These are phyloP conservation scores for Incumbomyces delicatus DNA, from an alignment of 2,329 filamentous ascomycete genomes.

Conservation along the genomic window DNA sequence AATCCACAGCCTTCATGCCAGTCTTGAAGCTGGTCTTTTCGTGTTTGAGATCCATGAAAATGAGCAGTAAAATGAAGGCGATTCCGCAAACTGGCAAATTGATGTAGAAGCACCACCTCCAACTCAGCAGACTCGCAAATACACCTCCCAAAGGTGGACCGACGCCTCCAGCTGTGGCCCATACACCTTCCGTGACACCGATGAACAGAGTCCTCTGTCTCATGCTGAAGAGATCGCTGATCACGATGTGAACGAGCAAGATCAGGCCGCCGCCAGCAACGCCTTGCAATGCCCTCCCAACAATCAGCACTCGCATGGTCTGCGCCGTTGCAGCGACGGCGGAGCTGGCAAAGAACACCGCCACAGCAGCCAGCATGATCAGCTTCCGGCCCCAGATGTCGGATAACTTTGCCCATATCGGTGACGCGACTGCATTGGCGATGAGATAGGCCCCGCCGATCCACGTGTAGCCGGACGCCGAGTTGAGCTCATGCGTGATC, in stretches of 20 bases:
- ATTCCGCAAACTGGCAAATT: slow-evolving; percentile 42
- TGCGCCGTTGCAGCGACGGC: slow-evolving; percentile 41
- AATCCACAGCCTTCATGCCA: slow-evolving; percentile 36
- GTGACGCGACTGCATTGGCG: slow-evolving; percentile 55
- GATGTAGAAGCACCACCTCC: slow-evolving; percentile 49
- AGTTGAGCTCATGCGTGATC: slow-evolving; percentile 41
- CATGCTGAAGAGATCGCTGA: slow-evolving; percentile 47
- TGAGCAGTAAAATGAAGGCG: slow-evolving; percentile 39
- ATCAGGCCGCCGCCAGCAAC: slow-evolving; percentile 45
- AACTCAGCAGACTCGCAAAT: slow-evolving; percentile 26
- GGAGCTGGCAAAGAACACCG: slow-evolving; percentile 40
- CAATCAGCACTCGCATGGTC: slow-evolving; percentile 44
- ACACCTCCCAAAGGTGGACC: slow-evolving; percentile 45
- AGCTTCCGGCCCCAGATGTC: slow-evolving; percentile 51
- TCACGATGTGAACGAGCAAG: slow-evolving; percentile 44
- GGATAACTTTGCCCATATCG: slow-evolving; percentile 58
- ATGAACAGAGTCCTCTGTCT: slow-evolving; percentile 40
- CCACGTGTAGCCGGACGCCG: slow-evolving; percentile 65
- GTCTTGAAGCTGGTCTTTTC: slow-evolving; percentile 21
- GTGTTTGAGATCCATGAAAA: slow-evolving; percentile 45
- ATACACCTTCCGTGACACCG: slow-evolving; percentile 43
- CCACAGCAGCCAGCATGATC: slow-evolving; percentile 40
- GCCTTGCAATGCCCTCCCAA: slow-evolving; percentile 45
- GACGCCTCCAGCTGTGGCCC: slow-evolving; percentile 43
- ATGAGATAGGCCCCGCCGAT: slow-evolving; percentile 66